Evolutionary conservation across 345 rosid species (phyloP).

Genomic region (Bretschneidera sinensis): DNA sequence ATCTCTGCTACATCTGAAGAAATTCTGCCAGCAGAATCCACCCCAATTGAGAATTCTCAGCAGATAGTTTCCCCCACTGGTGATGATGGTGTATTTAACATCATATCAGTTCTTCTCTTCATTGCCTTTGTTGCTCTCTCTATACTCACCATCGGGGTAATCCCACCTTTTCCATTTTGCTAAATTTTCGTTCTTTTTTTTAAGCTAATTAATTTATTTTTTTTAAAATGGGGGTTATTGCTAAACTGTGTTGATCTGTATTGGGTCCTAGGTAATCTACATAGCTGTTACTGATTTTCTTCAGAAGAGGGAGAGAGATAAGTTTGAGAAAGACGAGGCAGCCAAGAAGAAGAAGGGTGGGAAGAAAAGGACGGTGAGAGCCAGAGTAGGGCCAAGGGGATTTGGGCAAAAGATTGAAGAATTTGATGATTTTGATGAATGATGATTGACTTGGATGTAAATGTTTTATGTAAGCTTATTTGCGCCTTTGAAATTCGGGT

Average conservation of each 20-base stretch:
- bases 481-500: neutral
- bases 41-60: conserved; percentile 30
- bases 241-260: neutral
- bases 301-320: conserved; percentile 67
- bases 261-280: conserved; percentile 56
- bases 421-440: conserved; percentile 4
- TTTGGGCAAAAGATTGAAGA: conserved; percentile 60
- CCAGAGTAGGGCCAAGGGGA: conserved; percentile 61
- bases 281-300: conserved; percentile 67
- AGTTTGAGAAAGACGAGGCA: conserved; percentile 66
- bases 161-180: neutral
- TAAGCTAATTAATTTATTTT: too few species aligned
- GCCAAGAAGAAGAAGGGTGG: conserved; percentile 57
- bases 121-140: conserved; percentile 57
- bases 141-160: conserved; percentile 81
- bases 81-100: conserved; percentile 39
- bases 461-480: neutral
- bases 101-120: conserved; percentile 51
- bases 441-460: neutral
- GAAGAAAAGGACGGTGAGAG: conserved; percentile 41
- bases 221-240: conserved; percentile 22
- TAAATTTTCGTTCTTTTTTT: too few species aligned
- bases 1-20: conserved; percentile 43
- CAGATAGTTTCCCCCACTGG: conserved; percentile 32
- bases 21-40: conserved; percentile 27